Base-by-base conservation (phyloP, 1,284 basidiomycete genomes). In the Amylostereum areolatum region DNA sequence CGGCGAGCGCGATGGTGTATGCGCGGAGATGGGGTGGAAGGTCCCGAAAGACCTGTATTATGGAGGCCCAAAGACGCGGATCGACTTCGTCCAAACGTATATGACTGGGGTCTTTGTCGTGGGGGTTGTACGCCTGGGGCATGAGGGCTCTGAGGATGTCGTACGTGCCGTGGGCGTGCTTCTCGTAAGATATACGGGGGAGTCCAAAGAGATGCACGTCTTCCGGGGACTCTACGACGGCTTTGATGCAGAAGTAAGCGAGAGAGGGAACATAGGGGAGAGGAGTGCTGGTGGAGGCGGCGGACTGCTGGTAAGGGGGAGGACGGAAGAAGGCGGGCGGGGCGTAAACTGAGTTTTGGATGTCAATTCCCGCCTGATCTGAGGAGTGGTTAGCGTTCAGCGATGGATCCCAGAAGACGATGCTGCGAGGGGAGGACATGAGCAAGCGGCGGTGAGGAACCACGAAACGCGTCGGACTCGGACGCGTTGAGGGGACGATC, bases 11-110 rank as follows among this genome's bases (percentile, higher is more conserved):
- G 11, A 83, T 60, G 11, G 61, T 59, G 60, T 75, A 77, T 2
- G 65, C 59, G 8, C 62, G 63, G 42, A 83, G 69, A 4, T 50
- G 43, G 0, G 60, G 43, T 0, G 85, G 84, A 5, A 85, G 68
- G 24, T 67, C 60, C 47, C 71, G 62, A 55, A 78, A 83, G 35
- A 85, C 56, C 57, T 86, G 85, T 3, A 75, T 66, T 29, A 89
- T 50, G 9, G 73, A 66, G 0, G 74, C 78, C 83, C 85, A 87
- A 9, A 85, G 63, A 9, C 73, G 68, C 1, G 85, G 83, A 55
- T 84, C 77, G 3, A 75, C 59, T 1, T 52, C 45, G 24, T 33
- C 46, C 18, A 56, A 49, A 63, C 46, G 50, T 64, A 57, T 49
- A 70, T 50, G 9, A 62, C 40, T 62, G 59, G n/a, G 47, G 34